Conservation (phyloP, 2,329 filamentous ascomycete species). For the Ophiocordyceps sinensis region DNA sequence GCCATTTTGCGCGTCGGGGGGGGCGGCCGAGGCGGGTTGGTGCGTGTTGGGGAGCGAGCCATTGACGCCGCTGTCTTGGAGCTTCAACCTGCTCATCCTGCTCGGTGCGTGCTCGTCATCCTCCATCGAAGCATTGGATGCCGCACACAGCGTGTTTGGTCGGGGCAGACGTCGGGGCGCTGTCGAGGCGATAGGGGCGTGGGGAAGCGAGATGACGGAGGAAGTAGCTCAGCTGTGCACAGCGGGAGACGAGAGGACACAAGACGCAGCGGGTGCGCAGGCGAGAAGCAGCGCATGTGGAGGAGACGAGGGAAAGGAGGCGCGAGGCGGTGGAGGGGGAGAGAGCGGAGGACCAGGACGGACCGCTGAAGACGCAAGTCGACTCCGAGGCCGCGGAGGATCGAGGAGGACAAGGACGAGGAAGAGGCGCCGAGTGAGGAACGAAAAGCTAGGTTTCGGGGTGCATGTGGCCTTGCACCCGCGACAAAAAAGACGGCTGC, state of each 20-base stretch:
- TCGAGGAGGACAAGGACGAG: neutral
- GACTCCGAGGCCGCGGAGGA: neutral
- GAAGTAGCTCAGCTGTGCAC: neutral
- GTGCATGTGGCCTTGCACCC: constrained; percentile 9
- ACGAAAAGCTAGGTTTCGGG: neutral
- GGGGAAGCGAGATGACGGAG: neutral
- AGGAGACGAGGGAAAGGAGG: neutral
- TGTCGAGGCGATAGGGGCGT: neutral
- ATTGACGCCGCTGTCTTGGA: constrained; percentile 24
- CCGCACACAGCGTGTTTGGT: neutral
- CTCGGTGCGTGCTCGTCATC: constrained; percentile 24
- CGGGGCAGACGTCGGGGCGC: neutral
- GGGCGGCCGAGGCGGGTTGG: constrained; percentile 21
- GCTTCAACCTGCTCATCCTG: constrained; percentile 29
- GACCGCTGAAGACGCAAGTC: neutral
- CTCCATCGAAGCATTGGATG: constrained; percentile 18
- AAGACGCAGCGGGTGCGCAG: neutral
- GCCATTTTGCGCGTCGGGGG: constrained; percentile 14
- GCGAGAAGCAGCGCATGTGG: neutral
- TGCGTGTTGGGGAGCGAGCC: constrained; percentile 18
- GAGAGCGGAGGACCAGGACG: neutral
- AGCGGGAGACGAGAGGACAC: neutral
- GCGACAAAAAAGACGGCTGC: neutral
- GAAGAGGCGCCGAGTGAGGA: neutral
- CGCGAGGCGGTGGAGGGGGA: neutral